These are phyloP conservation scores for Fusarium transvaalense DNA, from an alignment of 2,329 filamentous ascomycete genomes.

Conservation along the genomic window DNA sequence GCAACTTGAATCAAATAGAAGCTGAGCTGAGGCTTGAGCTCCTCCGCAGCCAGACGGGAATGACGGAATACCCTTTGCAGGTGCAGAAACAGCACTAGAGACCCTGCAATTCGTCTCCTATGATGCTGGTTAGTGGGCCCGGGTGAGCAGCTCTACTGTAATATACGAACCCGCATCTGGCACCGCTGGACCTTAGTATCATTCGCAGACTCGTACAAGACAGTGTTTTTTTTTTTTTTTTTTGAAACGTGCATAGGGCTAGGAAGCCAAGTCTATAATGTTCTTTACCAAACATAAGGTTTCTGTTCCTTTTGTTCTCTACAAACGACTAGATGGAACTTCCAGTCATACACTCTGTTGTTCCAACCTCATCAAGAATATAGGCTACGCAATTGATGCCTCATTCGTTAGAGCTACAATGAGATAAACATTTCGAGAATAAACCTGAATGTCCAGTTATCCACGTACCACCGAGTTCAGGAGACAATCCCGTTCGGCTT, in stretches of 20 bases:
- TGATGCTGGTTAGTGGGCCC: conserved; percentile 36
- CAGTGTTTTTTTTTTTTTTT: too few relatives aligned
- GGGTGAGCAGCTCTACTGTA: background rate
- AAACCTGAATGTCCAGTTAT: background rate
- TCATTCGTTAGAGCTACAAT: background rate
- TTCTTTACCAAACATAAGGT: background rate
- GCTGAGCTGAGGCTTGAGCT: conserved; percentile 20
- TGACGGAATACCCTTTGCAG: conserved; percentile 26
- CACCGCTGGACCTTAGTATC: background rate
- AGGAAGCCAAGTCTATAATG: background rate
- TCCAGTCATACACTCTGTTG: background rate
- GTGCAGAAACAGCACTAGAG: conserved; percentile 15
- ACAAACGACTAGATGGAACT: background rate
- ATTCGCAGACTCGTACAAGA: conserved; percentile 9
- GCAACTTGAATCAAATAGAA: conserved; percentile 13
- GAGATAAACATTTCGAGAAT: background rate
- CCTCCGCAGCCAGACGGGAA: conserved; percentile 28
- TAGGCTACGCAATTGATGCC: background rate
- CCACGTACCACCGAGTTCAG: background rate
- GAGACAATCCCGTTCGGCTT: background rate
- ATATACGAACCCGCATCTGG: background rate
- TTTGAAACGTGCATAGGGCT: conserved; percentile 1
- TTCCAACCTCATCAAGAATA: background rate
- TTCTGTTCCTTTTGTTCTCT: background rate
- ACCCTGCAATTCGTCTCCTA: conserved; percentile 29